These are phyloP conservation scores for Geotrichum aggregatum DNA, from an alignment of 1,139 yeast genomes.

Conservation along the genomic window DNA sequence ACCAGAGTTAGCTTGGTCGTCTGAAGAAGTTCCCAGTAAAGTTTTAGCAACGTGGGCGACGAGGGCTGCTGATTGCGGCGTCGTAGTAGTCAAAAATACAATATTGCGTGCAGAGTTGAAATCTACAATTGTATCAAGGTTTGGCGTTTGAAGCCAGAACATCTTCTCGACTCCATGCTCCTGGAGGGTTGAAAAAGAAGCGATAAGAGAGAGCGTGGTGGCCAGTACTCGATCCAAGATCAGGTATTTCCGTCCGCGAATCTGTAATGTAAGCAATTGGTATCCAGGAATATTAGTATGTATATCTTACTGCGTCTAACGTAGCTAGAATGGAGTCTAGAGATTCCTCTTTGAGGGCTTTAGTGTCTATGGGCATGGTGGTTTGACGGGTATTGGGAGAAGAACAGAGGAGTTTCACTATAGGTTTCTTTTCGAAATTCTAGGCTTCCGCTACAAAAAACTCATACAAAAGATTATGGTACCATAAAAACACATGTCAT, in stretches of 20 bases:
- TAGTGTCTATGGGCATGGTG: constrained; percentile 25
- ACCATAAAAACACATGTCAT: neutral
- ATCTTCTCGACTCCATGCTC: constrained; percentile 56
- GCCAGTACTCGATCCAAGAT: constrained; percentile 56
- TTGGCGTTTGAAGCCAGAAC: constrained; percentile 49
- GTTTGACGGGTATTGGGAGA: neutral
- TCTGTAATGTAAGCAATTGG: constrained; percentile 19
- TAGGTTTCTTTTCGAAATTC: neutral
- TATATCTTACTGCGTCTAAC: constrained; percentile 33
- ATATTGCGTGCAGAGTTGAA: constrained; percentile 12
- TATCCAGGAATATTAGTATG: neutral
- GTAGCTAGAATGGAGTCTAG: constrained; percentile 32
- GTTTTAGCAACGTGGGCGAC: constrained; percentile 33
- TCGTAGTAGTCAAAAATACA: constrained; percentile 16
- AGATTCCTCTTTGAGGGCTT: constrained; percentile 33
- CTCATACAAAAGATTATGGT: neutral
- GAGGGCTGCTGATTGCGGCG: constrained; percentile 26
- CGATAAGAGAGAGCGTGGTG: constrained; percentile 53
- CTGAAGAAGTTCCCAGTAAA: constrained; percentile 20
- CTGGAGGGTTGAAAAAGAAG: constrained; percentile 54
- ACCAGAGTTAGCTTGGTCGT: constrained; percentile 17
- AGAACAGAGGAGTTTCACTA: neutral
- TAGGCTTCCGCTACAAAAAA: neutral
- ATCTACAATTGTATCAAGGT: constrained; percentile 22
- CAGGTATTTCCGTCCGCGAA: constrained; percentile 40